A percentile compares a stretch with the other conserved stretches of the same genome.
Evolutionary conservation across 1,284 basidiomycete genomes (phyloP).

Genomic region (Cutaneotrichosporon curvatum): DNA sequence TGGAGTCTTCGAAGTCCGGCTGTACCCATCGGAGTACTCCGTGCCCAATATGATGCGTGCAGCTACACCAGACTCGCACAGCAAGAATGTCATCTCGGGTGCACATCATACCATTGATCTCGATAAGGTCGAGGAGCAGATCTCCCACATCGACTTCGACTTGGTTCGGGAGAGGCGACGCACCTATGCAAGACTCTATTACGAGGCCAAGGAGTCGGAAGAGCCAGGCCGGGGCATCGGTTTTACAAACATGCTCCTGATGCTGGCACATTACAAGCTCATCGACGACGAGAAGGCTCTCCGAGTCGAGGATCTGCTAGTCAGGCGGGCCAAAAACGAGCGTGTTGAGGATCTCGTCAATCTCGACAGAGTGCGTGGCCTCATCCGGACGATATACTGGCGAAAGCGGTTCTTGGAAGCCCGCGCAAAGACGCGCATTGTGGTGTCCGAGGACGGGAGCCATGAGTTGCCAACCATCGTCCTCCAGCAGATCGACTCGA

Average conservation of each 20-base stretch:
- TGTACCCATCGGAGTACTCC: slow-evolving; percentile 66
- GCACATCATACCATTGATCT: slow-evolving; percentile 57
- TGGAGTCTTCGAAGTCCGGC: slow-evolving; percentile 69
- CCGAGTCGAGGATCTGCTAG: slow-evolving; percentile 71
- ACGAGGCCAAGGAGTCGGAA: slow-evolving; percentile 72
- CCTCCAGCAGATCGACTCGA: slow-evolving; percentile 26
- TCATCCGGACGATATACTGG: slow-evolving; percentile 66
- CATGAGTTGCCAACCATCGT: slow-evolving; percentile 43
- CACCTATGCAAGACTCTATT: slow-evolving; percentile 67
- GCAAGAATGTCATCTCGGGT: slow-evolving; percentile 25
- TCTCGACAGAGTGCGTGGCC: slow-evolving; percentile 70
- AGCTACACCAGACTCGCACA: slow-evolving; percentile 24
- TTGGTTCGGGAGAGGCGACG: slow-evolving; percentile 60
- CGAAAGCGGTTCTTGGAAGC: slow-evolving; percentile 58
- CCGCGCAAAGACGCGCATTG: slow-evolving; percentile 25
- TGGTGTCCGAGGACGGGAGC: slow-evolving; percentile 28
- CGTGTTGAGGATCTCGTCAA: slow-evolving; percentile 74
- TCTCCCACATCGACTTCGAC: slow-evolving; percentile 60
- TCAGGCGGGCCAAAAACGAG: slow-evolving; percentile 66
- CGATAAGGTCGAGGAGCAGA: slow-evolving; percentile 54
- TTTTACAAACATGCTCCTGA: slow-evolving; percentile 81
- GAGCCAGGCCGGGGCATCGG: slow-evolving; percentile 72
- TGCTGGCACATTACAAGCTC: slow-evolving; percentile 86
- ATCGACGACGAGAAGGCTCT: slow-evolving; percentile 82
- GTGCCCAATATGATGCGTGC: slow-evolving; percentile 54